Base-by-base conservation (phyloP, 306 rosid genomes). In the Cucurbita pepo region DNA sequence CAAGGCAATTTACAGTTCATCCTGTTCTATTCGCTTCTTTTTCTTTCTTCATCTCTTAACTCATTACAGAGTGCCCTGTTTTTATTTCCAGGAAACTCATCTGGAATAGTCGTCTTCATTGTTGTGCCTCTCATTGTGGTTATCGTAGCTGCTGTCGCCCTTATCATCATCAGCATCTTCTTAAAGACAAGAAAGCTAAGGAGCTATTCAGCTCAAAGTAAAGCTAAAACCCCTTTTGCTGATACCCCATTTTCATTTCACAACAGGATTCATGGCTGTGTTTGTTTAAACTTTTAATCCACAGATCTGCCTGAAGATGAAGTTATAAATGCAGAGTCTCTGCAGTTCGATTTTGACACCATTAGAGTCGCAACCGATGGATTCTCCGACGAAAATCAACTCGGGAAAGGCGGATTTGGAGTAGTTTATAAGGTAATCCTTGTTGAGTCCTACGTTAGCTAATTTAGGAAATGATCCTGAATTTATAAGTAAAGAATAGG, bases 401-500 rank as follows among this genome's bases (percentile, higher is more conserved):
- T 73, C 10, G 77, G 77, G 41, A 2, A 45, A 40, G 69, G 77
- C 4, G 77, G 77, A 1, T 73, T 73, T 58, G 77, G 77, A 45
- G 54, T 4, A 2, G 77, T 73, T 57, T 73, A 73, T 41, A 73
- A 73, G 77, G 77, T 73, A 3, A 50, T 2, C 30, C 30, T 25
- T 25, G 30, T 25, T 30, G 34, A 30, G 34, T 3, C 34, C 34
- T 1, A 2, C 3, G 34, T 30, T 30, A 3, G 34, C 3, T 30
- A 30, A 30, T 30, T 30, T 30, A 30, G 34, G 34, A 3, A 30
- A 30, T 30, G 3, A 30, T 30, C 34, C 3, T 30, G 34, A 30
- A 2, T 30, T 30, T 30, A 30, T 25, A 2, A 0, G 34, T 30
- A 30, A 30, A 2, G 3, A 30, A 30, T 30, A 30, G 3, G 34